Conservation (phyloP, 2,329 filamentous ascomycete genomes). For the Colletotrichum graminicola region DNA sequence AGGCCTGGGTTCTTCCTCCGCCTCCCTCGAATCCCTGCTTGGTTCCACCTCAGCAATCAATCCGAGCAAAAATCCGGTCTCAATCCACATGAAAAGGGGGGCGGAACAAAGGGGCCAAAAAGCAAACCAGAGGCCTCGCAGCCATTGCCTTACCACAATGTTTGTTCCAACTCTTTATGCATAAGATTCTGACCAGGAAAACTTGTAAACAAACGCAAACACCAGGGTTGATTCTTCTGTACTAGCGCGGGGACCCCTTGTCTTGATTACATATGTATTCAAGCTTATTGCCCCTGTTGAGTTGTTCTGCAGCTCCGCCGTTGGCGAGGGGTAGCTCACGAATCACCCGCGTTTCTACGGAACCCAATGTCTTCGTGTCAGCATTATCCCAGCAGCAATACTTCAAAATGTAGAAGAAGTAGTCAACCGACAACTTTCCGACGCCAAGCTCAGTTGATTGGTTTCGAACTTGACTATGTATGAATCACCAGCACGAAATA, state of each 20-base stretch:
- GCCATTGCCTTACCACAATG: conserved; percentile 3
- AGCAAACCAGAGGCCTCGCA: conserved; percentile 2
- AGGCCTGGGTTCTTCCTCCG: neutral
- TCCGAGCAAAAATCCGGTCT: conserved; percentile 7
- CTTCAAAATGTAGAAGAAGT: neutral
- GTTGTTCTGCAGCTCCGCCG: neutral
- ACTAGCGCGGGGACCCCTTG: neutral
- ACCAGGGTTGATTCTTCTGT: neutral
- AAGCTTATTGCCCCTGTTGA: too few species aligned
- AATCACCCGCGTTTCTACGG: neutral
- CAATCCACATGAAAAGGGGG: conserved; percentile 23
- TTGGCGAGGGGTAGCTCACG: neutral
- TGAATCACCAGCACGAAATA: neutral
- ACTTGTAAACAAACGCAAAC: neutral
- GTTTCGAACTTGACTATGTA: neutral
- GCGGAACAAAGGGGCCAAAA: conserved; percentile 29
- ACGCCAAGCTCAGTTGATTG: neutral
- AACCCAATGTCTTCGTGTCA: neutral
- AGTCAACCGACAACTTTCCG: neutral
- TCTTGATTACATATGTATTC: neutral
- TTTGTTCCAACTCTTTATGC: conserved; percentile 25
- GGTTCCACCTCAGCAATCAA: conserved; percentile 34
- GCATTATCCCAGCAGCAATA: neutral
- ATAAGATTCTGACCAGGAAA: conserved; percentile 22
- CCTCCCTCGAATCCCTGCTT: conserved; percentile 9